Conservation (phyloP, 73 alveolate species). For the Tetrahymena elliotti region DNA sequence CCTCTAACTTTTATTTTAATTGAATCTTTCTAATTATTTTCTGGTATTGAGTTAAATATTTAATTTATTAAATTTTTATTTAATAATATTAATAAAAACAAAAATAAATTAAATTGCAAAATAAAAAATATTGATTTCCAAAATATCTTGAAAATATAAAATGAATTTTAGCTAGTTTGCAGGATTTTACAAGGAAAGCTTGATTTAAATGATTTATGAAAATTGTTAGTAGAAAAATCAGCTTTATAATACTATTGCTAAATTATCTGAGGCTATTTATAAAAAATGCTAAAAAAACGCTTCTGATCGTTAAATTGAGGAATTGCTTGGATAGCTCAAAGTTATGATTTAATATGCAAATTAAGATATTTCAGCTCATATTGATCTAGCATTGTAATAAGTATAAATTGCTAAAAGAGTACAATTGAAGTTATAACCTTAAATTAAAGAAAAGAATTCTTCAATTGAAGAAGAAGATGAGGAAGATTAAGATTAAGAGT, state of each 20-base stretch:
- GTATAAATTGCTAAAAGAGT: not conserved
- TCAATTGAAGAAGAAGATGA: not conserved
- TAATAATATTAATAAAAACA: not conserved
- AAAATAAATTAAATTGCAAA: not conserved
- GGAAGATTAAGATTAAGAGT: not conserved
- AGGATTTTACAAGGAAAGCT: not conserved
- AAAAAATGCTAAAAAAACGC: not conserved
- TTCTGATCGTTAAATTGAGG: not conserved
- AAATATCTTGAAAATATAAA: not conserved
- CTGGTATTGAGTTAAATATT: not conserved
- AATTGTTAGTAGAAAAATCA: not conserved
- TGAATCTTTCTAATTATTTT: not conserved
- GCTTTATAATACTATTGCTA: not conserved
- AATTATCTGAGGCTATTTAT: not conserved
- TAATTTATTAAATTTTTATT: no score
- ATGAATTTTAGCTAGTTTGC: not conserved
- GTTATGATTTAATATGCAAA: not conserved
- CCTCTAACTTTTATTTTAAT: not conserved
- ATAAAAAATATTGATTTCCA: not conserved
- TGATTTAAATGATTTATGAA: not conserved
- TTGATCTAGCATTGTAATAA: not conserved
- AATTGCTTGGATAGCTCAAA: not conserved
- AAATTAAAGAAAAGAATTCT: not conserved
- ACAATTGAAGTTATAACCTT: not conserved
- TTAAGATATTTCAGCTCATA: not conserved